Percentiles rank a stretch among this genome's conserved stretches.
These are phyloP conservation scores for Termitomyces sp. DNA, from an alignment of 768 basidiomycete species.

Conservation along the genomic window DNA sequence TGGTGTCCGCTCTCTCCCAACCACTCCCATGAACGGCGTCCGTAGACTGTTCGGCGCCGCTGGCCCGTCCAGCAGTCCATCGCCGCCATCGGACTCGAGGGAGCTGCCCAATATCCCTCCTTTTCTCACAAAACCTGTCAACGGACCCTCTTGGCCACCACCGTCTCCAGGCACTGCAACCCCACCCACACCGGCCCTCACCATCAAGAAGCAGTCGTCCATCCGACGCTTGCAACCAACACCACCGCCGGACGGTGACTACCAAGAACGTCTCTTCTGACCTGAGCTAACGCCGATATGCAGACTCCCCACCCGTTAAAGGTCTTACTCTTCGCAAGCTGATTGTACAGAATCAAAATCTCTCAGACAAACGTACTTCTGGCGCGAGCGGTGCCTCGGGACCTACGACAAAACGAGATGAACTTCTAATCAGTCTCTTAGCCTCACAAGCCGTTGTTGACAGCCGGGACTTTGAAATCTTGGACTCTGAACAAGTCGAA, in stretches of 20 bases:
- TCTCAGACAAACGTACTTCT: conserved; percentile 28
- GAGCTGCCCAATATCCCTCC: conserved; percentile 17
- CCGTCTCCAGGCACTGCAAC: conserved; percentile 29
- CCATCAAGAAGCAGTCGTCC: conserved; percentile 48
- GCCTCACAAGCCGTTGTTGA: conserved; percentile 95
- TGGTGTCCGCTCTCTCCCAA: not conserved
- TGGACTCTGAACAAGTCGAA: conserved; percentile 51
- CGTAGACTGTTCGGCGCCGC: conserved; percentile 55
- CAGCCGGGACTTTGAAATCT: conserved; percentile 73
- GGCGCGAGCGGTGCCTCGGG: conserved; percentile 24
- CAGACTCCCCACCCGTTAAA: conserved; percentile 12
- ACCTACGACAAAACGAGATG: conserved; percentile 62
- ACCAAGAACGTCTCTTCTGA: conserved; percentile 16
- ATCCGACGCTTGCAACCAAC: conserved; percentile 23
- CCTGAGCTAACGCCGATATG: conserved; percentile 20
- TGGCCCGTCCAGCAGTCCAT: conserved; percentile 18
- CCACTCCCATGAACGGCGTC: conserved; percentile 60
- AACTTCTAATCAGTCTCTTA: conserved; percentile 83
- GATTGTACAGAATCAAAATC: conserved; percentile 10
- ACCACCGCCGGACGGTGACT: conserved; percentile 19
- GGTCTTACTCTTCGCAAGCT: conserved; percentile 10
- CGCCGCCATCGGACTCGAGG: conserved; percentile 19
- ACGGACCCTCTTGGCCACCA: conserved; percentile 42
- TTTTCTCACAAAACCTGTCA: conserved; percentile 17
- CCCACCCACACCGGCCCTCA: conserved; percentile 36